Percentiles rank a stretch among this genome's conserved stretches.
phyloP scores from a whole-genome alignment of 495 filamentous ascomycete genomes.

The Rhizodiscina lignyota region DNA sequence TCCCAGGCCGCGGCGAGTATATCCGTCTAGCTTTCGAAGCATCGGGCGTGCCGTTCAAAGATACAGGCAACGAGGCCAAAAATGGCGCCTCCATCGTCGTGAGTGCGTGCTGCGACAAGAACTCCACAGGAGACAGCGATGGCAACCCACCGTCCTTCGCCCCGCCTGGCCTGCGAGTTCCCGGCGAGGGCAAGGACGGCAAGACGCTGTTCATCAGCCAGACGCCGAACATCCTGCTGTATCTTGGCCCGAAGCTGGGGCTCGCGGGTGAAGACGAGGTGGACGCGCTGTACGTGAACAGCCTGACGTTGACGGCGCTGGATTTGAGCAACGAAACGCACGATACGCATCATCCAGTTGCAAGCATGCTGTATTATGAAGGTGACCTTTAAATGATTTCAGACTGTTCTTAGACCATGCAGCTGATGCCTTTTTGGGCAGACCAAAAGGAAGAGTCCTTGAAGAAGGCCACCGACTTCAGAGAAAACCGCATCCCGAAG shows the following conservation, averaged over 20 bases:
- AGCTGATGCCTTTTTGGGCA: not conserved
- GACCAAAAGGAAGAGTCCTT: slow-evolving; percentile 46
- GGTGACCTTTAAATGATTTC: slow-evolving; percentile 1
- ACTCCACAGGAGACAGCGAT: slow-evolving; percentile 11
- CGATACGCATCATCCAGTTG: slow-evolving; percentile 50
- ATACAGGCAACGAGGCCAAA: slow-evolving; percentile 27
- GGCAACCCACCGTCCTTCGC: slow-evolving; percentile 43
- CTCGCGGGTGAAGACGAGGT: slow-evolving; percentile 30
- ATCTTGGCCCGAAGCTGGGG: slow-evolving; percentile 37
- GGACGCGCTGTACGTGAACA: slow-evolving; percentile 33
- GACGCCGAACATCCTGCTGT: slow-evolving; percentile 46
- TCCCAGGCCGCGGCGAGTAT: slow-evolving; percentile 50
- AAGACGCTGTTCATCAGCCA: slow-evolving; percentile 37
- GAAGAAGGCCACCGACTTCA: slow-evolving; percentile 31
- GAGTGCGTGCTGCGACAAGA: slow-evolving; percentile 10
- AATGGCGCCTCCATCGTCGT: slow-evolving; percentile 16
- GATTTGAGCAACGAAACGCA: slow-evolving; percentile 52
- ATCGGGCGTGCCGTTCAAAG: slow-evolving; percentile 38
- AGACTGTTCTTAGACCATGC: not conserved
- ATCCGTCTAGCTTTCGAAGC: slow-evolving; percentile 50
- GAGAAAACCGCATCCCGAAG: slow-evolving; percentile 43
- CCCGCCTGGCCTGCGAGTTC: slow-evolving; percentile 41
- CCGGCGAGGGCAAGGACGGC: slow-evolving; percentile 23
- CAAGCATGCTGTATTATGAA: slow-evolving; percentile 39
- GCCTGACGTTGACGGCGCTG: slow-evolving; percentile 45